Evolutionary conservation across 148 eudicot genomes (phyloP), one percentile per base, ranked within the genome.

Genomic region (Diospyros lotus): DNA sequence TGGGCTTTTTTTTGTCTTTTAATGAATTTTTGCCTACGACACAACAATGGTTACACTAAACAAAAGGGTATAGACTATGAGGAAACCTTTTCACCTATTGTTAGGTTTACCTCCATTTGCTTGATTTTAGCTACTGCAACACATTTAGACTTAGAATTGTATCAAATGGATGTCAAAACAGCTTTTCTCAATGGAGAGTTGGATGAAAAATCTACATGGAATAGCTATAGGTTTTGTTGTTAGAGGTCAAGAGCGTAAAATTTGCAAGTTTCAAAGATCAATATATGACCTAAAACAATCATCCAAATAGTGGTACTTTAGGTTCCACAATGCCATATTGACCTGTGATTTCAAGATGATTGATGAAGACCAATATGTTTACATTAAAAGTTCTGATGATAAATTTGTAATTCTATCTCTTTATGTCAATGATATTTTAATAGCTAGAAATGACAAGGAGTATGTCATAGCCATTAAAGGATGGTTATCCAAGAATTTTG

Each of bases 121-220:
- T 13, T 73, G 9, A 60, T 48, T 8, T n/a, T 73, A 28, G 40
- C 67, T 1, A n/a, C 48, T 3, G 42, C 43, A 1, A 51, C 74
- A 8, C 38, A 43, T 43, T 5, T 71, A 5, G 64, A 71, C n/a
- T 58, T 71, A 44, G 44, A 59, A 38, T 4, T 73, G 1, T 38
- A 59, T 9, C 55, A 61, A 28, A 73, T 73, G 58, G 76, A 73
- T 17, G 17, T 73, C 4, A 73, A 73, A 42, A 73, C 58, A 2
- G 1, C 66, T 4, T 73, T 73, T 73, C 74, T 73, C 45, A 61
- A 73, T 73, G 55, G 68, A 38, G 73, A 69, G 9, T 3, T 69
- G 43, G 13, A 52, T 40, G 2, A 69, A 17, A 69, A 17, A 69
- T 73, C 7, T 72, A 72, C 28, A 72, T 72, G 66, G 54, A 72